Conservation (phyloP, 164 flowering plant genomes). For the Cinnamomum micranthum region DNA sequence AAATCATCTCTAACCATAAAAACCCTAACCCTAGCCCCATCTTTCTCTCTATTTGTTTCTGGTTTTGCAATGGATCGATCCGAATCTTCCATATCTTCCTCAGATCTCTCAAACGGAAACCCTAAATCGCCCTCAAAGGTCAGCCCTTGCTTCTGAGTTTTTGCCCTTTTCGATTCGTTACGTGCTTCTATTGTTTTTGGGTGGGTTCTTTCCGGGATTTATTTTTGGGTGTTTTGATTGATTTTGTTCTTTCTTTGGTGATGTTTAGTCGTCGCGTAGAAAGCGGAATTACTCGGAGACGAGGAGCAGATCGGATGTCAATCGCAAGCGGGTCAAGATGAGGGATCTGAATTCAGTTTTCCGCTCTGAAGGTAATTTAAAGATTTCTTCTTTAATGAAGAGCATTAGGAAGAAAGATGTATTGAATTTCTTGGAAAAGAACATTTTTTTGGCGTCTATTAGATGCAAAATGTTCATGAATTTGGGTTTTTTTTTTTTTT, state of each 20-base stretch:
- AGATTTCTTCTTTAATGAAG: not conserved
- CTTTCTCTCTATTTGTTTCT: not conserved
- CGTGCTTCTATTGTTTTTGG: not conserved
- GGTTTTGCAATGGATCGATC: not conserved
- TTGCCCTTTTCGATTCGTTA: not conserved
- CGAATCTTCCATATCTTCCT: not conserved
- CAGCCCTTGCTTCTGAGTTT: too few species aligned
- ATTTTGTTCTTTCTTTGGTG: not conserved
- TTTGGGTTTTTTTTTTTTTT: not conserved
- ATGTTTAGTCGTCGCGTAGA: conserved; percentile 20
- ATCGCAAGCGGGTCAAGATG: conserved; percentile 46
- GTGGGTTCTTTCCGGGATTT: not conserved
- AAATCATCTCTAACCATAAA: not conserved
- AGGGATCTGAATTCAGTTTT: conserved; percentile 46
- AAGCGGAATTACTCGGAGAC: conserved; percentile 29
- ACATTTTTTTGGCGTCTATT: not conserved
- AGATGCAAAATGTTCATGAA: not conserved
- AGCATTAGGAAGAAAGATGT: not conserved
- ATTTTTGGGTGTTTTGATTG: not conserved
- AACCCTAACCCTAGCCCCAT: not conserved
- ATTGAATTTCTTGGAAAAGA: too few species aligned
- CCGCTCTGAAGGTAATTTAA: conserved; percentile 29
- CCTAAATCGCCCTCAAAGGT: not conserved
- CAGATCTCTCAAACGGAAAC: not conserved
- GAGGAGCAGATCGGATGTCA: conserved; percentile 25